Evolutionary conservation across 768 basidiomycete species (phyloP), one percentile per base, ranked within the genome.

Genomic region (Russula sp.): DNA sequence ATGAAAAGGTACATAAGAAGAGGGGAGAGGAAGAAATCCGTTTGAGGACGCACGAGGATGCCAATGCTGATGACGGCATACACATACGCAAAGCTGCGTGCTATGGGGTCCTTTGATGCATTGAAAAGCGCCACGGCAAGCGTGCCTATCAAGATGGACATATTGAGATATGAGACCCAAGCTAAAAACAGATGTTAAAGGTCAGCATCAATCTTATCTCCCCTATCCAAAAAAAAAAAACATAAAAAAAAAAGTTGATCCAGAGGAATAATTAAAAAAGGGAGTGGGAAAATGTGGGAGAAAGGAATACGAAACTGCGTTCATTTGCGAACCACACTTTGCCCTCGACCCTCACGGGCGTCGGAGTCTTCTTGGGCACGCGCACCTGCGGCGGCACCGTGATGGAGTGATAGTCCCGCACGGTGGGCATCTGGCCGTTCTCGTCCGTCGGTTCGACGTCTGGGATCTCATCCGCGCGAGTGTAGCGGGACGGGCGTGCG

Each of bases 321-420:
- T 98, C 94, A 70, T 97, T 97, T 9, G 94, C 93, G 72, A 98
- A 96, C 94, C 95, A 98, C 51, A 98, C 94, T 70, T 98, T 98
- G 22, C 85, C 86, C 71, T 98, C 94, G 18, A 98, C 93, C 65
- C 85, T 89, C 68, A 98, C 78, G 0, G 87, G 83, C 0, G 88
- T 88, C 0, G 87, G 76, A 22, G 90, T 83, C 73, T 93, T 94
- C 76, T 87, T 90, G 0, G 91, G 91, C 0, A 93, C 80, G 41
- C 86, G 78, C 41, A 92, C 83, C 49, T 81, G 79, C 0, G 83
- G 77, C 0, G 88, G 84, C 0, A 86, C 69, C 3, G 77, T 87
- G 72, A 90, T 90, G 2, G 90, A 78, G 70, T 85, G 83, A 70
- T 92, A 92, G 72, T 92, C 87, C 48, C 84, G 77, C 35, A 88